Percentiles rank a stretch among this genome's conserved stretches.
Evolutionary conservation across 805 yeast genomes (phyloP).

Genomic region (Saturnispora sekii): DNA sequence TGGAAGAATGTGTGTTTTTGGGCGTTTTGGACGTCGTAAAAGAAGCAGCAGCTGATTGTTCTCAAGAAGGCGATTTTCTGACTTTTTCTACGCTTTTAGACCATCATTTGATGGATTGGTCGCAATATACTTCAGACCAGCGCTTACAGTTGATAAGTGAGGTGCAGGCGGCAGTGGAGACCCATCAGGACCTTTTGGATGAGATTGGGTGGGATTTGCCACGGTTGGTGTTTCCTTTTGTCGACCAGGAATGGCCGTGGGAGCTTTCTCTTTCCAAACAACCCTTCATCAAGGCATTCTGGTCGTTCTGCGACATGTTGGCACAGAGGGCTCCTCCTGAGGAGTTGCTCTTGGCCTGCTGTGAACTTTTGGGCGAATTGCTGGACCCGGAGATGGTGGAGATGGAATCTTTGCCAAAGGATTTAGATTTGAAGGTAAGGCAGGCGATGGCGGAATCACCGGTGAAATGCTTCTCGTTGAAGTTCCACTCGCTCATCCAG

Average conservation of each 20-base stretch:
- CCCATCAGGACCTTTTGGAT: constrained; percentile 40
- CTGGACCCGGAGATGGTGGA: constrained; percentile 5
- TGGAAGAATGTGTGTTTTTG: constrained; percentile 1
- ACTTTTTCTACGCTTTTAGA: constrained; percentile 70
- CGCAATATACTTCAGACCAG: constrained; percentile 38
- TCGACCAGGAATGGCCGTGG: constrained; percentile 30
- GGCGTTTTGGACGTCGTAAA: constrained; percentile 11
- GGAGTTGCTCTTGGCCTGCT: constrained; percentile 61
- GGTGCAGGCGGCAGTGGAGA: constrained; percentile 35
- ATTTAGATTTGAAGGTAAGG: background rate
- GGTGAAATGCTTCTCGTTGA: constrained; percentile 35
- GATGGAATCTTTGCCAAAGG: background rate
- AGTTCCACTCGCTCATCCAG: constrained; percentile 60
- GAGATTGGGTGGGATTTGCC: constrained; percentile 95
- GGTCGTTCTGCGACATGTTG: constrained; percentile 51
- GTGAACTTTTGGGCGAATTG: constrained; percentile 48
- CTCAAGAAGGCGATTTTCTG: constrained; percentile 48
- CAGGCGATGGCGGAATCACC: constrained; percentile 8
- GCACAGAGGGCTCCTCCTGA: constrained; percentile 70
- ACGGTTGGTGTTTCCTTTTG: constrained; percentile 44
- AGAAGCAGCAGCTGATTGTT: constrained; percentile 22
- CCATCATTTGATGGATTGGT: constrained; percentile 42
- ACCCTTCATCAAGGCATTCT: constrained; percentile 28
- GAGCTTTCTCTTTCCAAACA: constrained; percentile 27
- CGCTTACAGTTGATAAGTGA: constrained; percentile 38